Percentiles rank a stretch among this genome's conserved stretches.
These are phyloP conservation scores for Melaleuca alternifolia DNA, from an alignment of 345 rosid genomes.

Conservation along the genomic window DNA sequence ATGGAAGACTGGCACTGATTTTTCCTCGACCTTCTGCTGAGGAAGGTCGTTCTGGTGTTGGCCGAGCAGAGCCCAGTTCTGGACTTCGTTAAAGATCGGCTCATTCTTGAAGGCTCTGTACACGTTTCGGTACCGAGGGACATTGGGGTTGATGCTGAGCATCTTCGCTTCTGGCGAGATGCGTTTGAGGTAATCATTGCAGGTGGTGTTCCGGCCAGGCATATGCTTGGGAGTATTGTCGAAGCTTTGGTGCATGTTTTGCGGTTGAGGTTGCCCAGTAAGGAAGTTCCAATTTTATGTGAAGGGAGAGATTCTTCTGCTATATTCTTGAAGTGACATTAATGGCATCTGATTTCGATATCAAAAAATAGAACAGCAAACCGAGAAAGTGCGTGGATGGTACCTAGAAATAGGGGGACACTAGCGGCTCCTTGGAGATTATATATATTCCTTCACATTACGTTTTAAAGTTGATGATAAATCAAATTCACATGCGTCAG, in stretches of 20 bases:
- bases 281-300: not conserved
- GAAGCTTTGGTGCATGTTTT: not conserved
- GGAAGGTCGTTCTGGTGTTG: not conserved
- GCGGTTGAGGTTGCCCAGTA: not conserved
- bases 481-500: not conserved
- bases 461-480: not conserved
- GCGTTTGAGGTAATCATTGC: constrained; percentile 25
- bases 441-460: not conserved
- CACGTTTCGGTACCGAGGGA: constrained; percentile 24
- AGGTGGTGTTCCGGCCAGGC: constrained; percentile 16
- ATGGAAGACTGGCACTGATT: not conserved
- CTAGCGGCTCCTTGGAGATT: not conserved
- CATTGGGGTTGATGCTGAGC: constrained; percentile 9
- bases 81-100: not conserved
- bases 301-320: not conserved
- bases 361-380: not conserved
- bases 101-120: constrained; percentile 14
- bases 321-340: not conserved
- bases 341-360: not conserved
- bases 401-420: not conserved
- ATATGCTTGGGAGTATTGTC: not conserved
- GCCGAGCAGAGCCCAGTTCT: not conserved
- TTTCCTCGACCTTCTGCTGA: not conserved
- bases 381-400: not conserved
- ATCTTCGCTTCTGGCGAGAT: constrained; percentile 3